Conservation (phyloP, 495 filamentous ascomycete genomes). For the Hypoxylon lienhwacheense region DNA sequence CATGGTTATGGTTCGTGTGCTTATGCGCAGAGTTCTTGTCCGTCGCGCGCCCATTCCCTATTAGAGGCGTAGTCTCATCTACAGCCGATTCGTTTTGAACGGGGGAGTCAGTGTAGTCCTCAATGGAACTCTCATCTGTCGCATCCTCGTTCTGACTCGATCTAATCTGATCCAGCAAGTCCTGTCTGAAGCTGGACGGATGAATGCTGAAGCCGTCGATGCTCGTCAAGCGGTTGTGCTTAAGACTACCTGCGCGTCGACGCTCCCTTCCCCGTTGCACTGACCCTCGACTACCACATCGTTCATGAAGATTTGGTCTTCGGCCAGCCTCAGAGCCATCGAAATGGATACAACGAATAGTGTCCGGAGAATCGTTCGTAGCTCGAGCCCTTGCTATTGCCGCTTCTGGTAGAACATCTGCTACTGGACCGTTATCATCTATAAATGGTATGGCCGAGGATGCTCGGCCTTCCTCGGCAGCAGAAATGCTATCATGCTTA, state of each 20-base stretch:
- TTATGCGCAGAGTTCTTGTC: constrained; percentile 24
- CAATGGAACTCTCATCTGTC: constrained; percentile 53
- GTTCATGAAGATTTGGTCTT: constrained; percentile 27
- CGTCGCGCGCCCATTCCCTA: constrained; percentile 29
- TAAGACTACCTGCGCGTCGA: constrained; percentile 56
- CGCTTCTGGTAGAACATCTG: constrained; percentile 50
- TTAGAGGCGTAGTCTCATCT: constrained; percentile 52
- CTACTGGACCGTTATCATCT: constrained; percentile 39
- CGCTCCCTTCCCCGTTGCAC: constrained; percentile 48
- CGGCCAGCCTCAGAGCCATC: constrained; percentile 17
- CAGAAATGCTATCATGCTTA: constrained; percentile 34
- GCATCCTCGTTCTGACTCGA: constrained; percentile 48
- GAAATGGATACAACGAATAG: constrained; percentile 44
- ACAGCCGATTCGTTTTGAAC: constrained; percentile 52
- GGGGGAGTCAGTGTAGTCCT: constrained; percentile 56
- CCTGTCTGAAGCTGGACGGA: constrained; percentile 86
- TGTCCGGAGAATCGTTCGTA: constrained; percentile 29
- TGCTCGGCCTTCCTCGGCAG: constrained; percentile 36
- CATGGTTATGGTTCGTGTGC: constrained; percentile 21
- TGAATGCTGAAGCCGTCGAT: constrained; percentile 79
- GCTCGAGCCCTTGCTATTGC: constrained; percentile 40
- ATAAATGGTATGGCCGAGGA: constrained; percentile 17
- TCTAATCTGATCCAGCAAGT: constrained; percentile 79
- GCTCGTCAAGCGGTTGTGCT: constrained; percentile 54
- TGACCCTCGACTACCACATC: constrained; percentile 41